These are phyloP conservation scores for Raddia guianensis DNA, from an alignment of 176 grass and related monocot genomes.

Conservation along the genomic window DNA sequence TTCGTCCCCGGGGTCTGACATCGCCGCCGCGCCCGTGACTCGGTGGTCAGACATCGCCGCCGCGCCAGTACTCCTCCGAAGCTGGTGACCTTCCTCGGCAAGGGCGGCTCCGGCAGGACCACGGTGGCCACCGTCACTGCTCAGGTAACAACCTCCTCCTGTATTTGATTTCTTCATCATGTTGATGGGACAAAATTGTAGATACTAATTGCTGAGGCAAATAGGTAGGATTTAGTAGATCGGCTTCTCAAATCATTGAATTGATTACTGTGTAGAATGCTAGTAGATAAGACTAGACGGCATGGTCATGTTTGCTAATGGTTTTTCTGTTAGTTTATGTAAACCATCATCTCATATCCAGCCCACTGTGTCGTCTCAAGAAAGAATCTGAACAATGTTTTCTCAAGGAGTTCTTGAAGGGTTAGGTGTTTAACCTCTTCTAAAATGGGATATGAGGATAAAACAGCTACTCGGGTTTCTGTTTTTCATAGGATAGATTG, in stretches of 20 bases:
- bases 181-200: constrained; percentile 5
- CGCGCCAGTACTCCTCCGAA: constrained; percentile 52
- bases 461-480: constrained; percentile 44
- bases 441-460: constrained; percentile 14
- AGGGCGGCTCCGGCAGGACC: constrained; percentile 89
- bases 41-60: background rate
- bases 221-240: background rate
- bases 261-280: background rate
- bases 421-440: constrained; percentile 48
- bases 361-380: background rate
- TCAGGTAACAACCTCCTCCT: constrained; percentile 39
- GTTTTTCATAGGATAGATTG: constrained; percentile 71
- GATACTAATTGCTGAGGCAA: background rate
- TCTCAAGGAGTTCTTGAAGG: constrained; percentile 89
- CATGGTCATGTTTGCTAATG: background rate
- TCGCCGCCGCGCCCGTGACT: constrained; percentile 32
- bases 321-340: background rate
- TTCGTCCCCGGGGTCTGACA: constrained; percentile 17
- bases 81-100: constrained; percentile 88
- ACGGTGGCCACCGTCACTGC: constrained; percentile 71
- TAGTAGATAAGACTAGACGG: background rate
- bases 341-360: background rate
- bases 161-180: background rate
- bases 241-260: constrained; percentile 3
- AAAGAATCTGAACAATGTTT: constrained; percentile 47